These are phyloP conservation scores for Ceratocystis lukuohia DNA, from an alignment of 2,329 filamentous ascomycete genomes.

Conservation along the genomic window DNA sequence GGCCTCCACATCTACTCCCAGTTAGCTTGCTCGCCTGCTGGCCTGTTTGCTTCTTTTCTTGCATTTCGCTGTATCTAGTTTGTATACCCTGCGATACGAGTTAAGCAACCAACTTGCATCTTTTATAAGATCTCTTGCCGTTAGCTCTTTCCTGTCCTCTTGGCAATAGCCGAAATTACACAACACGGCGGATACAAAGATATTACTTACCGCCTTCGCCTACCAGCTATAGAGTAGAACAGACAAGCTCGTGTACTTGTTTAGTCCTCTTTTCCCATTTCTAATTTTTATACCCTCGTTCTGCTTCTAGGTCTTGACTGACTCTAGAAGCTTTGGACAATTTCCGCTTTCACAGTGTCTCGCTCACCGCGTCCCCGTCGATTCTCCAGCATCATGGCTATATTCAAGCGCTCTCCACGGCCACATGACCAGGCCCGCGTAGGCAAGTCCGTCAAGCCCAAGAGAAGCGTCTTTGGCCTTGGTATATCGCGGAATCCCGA, in stretches of 20 bases:
- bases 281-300: neutral
- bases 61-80: neutral
- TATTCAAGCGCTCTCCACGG: conserved; percentile 89
- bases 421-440: conserved; percentile 54
- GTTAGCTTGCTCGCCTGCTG: neutral
- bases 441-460: conserved; percentile 77
- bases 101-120: neutral
- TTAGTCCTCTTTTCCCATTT: conserved; percentile 24
- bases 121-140: too few relatives aligned
- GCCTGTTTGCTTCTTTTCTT: neutral
- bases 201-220: neutral
- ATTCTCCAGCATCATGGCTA: conserved; percentile 29
- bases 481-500: neutral
- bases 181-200: too few relatives aligned
- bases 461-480: conserved; percentile 31
- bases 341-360: neutral
- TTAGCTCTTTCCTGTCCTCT: too few relatives aligned
- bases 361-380: conserved; percentile 1
- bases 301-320: conserved; percentile 9
- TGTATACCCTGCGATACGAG: neutral
- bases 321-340: neutral
- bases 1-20: too few relatives aligned
- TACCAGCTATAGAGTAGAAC: neutral
- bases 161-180: too few relatives aligned
- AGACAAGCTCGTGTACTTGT: conserved; percentile 26